Percentiles rank a stretch among this genome's conserved stretches.
Evolutionary conservation across 2,329 filamentous ascomycete species (phyloP).

Genomic region (Capronia coronata): DNA sequence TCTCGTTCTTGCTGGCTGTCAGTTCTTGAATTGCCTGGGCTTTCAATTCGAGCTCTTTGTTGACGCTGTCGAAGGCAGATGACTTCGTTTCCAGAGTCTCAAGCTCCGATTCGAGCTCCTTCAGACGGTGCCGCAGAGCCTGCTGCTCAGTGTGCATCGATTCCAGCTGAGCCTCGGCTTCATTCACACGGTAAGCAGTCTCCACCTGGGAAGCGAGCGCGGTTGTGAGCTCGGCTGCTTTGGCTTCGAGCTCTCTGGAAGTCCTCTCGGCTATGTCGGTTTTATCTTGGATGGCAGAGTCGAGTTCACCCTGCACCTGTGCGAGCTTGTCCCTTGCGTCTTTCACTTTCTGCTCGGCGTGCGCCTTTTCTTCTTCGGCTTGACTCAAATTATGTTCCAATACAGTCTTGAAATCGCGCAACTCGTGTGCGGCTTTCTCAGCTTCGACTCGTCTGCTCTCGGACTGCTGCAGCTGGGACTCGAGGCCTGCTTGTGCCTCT

Average conservation of each 20-base stretch:
- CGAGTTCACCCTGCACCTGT: slow-evolving; percentile 7
- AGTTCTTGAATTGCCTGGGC: slow-evolving; percentile 8
- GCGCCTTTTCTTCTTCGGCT: slow-evolving; percentile 9
- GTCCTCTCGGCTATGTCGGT: not conserved
- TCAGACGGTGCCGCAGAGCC: slow-evolving; percentile 2
- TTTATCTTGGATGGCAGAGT: slow-evolving; percentile 3
- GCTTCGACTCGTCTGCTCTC: slow-evolving; percentile 2
- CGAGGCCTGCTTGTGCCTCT: slow-evolving; percentile 5
- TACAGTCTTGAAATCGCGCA: slow-evolving; percentile 5
- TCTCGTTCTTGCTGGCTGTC: slow-evolving; percentile 9
- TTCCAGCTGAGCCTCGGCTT: slow-evolving; percentile 12
- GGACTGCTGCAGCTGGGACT: slow-evolving; percentile 4
- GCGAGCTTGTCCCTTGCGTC: slow-evolving; percentile 1
- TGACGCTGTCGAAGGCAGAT: slow-evolving; percentile 2
- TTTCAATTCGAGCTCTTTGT: slow-evolving; percentile 13
- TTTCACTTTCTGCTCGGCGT: slow-evolving; percentile 6
- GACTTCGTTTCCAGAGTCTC: slow-evolving; percentile 11
- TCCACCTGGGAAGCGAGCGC: slow-evolving; percentile 7
- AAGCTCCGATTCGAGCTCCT: slow-evolving; percentile 14
- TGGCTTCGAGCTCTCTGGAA: slow-evolving; percentile 9
- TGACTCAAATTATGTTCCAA: slow-evolving; percentile 8
- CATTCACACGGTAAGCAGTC: slow-evolving; percentile 7
- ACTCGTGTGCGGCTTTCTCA: slow-evolving; percentile 5
- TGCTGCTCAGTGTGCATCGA: slow-evolving; percentile 6
- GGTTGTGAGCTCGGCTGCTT: slow-evolving; percentile 10